Percentiles rank a stretch among this genome's conserved stretches.
Evolutionary conservation across 176 grass and related monocot species (phyloP).

Genomic region (Triticum timopheevii): DNA sequence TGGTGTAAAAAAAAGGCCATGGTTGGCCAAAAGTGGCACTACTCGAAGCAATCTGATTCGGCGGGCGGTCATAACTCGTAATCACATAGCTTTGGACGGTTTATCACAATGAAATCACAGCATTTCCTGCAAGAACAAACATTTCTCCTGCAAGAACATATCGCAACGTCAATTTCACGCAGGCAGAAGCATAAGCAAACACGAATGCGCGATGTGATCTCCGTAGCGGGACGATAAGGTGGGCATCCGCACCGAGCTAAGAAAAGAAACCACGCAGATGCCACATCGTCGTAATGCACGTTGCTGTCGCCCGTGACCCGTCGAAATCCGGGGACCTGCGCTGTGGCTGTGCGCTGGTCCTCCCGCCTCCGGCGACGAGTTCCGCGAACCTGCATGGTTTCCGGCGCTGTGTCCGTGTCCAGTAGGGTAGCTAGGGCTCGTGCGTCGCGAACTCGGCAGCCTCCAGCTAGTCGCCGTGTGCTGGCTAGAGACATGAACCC

Average conservation of each 20-base stretch:
- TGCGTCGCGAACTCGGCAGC: neutral
- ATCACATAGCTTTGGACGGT: too few relatives aligned
- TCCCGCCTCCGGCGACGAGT: neutral
- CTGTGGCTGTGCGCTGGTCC: neutral
- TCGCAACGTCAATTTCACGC: too few relatives aligned
- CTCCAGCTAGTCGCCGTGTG: neutral
- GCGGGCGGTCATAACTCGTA: too few relatives aligned
- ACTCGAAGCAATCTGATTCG: too few relatives aligned
- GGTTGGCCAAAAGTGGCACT: neutral
- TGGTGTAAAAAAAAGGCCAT: neutral
- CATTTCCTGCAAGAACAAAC: too few relatives aligned
- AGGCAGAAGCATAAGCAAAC: too few relatives aligned
- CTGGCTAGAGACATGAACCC: neutral
- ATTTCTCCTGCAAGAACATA: too few relatives aligned
- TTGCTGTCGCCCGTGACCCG: neutral
- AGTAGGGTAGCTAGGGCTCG: too few relatives aligned
- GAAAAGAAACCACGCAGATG: neutral
- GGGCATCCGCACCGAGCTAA: neutral
- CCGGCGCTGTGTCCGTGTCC: neutral
- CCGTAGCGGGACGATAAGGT: too few relatives aligned
- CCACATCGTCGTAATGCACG: neutral
- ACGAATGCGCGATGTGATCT: too few relatives aligned
- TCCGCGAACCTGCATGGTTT: neutral
- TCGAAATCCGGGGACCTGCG: neutral
- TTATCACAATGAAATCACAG: too few relatives aligned